These are phyloP conservation scores for Samsoniella hepiali DNA, from an alignment of 2,329 filamentous ascomycete species.

Conservation along the genomic window DNA sequence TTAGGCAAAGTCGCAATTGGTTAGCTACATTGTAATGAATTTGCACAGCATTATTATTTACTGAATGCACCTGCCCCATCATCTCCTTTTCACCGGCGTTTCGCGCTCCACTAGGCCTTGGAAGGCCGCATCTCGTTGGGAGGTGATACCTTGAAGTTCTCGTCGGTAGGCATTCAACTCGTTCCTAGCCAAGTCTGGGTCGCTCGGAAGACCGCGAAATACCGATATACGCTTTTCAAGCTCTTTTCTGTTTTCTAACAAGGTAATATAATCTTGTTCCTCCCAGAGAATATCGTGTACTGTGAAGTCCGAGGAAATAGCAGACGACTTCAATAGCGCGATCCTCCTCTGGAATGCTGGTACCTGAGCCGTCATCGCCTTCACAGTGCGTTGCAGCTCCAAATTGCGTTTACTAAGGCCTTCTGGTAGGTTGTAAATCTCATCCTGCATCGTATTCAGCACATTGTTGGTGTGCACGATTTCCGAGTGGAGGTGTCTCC, in stretches of 20 bases:
- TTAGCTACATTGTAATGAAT: background rate
- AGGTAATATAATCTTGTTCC: conserved; percentile 54
- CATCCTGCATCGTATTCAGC: conserved; percentile 41
- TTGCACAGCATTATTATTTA: background rate
- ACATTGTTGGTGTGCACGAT: conserved; percentile 38
- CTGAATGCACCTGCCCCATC: conserved; percentile 1
- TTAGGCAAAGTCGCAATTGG: background rate
- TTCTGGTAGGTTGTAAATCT: conserved; percentile 51
- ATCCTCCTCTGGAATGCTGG: conserved; percentile 52
- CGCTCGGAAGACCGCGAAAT: conserved; percentile 71
- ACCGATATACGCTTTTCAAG: conserved; percentile 60
- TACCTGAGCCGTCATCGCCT: conserved; percentile 62
- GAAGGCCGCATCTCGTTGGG: conserved; percentile 69
- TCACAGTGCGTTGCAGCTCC: conserved; percentile 68
- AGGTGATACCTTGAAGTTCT: conserved; percentile 60
- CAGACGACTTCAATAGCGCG: conserved; percentile 43
- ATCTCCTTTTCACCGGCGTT: conserved; percentile 47
- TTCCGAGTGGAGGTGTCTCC: conserved; percentile 53
- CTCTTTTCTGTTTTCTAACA: conserved; percentile 56
- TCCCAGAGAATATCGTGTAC: conserved; percentile 57
- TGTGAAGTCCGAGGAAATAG: conserved; percentile 40
- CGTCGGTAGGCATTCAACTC: conserved; percentile 65
- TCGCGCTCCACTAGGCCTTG: conserved; percentile 66
- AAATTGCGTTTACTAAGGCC: conserved; percentile 67
- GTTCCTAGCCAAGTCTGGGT: conserved; percentile 64